Base-by-base conservation (phyloP, 2,329 filamentous ascomycete genomes). In the Claviceps spartinae region DNA sequence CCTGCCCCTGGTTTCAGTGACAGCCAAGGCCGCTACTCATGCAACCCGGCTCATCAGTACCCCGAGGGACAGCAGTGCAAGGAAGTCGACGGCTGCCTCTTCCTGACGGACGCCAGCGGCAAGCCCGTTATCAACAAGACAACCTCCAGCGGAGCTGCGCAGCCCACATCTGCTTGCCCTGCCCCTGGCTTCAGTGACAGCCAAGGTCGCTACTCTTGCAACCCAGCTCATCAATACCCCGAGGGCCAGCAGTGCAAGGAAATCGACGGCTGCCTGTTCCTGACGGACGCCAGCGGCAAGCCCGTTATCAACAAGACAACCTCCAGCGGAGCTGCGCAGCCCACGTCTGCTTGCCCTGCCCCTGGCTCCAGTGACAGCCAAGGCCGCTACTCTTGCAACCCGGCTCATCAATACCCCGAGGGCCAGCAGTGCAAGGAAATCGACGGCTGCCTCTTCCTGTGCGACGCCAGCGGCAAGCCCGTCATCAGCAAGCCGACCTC, bases 361-460 rank as follows among this genome's bases (percentile, higher is more conserved):
- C 45, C 54, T 44, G 40, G 53, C 47, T 14, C 30, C 48, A 55
- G 49, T 16, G 54, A 55, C 47, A 40, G 37, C 48, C 30, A 53
- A 26, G 58, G 58, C 47, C 51, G 56, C 24, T 58, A 58, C 54
- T 52, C 50, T 24, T 59, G 58, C 57, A 58, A 58, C 57, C 58
- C 57, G n/a, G 58, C 55, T 8, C 54, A 57, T 24, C 47, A 56
- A 47, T 58, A 58, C 45, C 58, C 58, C 44, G 47, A 49, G 34
- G 55, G 55, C 7, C 55, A 58, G 54, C 41, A 16, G 8, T 59
- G 58, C 54, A 45, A 40, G 18, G 13, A 38, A 18, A 37, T 57
- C 37, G 53, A 54, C 18, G 58, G 54, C 36, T 59, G 58, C 52
- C 53, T 54, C 37, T 50, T 49, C 37, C 52, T 58, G 5, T 20